Evolutionary conservation across 75 land plant genomes (phyloP).

Genomic region (Pinus taeda): DNA sequence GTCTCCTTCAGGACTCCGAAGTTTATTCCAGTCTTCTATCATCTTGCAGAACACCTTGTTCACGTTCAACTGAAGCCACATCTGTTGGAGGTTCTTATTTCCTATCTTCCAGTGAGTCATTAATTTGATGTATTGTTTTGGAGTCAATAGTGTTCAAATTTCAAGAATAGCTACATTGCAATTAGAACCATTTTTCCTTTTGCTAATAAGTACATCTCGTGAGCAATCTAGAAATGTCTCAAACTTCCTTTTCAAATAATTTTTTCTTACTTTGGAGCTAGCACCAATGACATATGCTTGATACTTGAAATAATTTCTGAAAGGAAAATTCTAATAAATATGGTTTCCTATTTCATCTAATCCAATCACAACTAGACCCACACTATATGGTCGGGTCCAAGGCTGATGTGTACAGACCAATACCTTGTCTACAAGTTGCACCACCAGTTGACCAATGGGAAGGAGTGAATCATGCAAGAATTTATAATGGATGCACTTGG

Average conservation of each 20-base stretch:
- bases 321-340: slow-evolving; percentile 89
- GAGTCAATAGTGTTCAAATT: too few species aligned
- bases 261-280: slow-evolving; percentile 87
- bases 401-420: slow-evolving; percentile 87
- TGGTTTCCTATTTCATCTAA: slow-evolving; percentile 82
- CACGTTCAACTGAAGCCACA: too few species aligned
- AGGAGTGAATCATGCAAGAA: slow-evolving; percentile 83
- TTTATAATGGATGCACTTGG: slow-evolving; percentile 84
- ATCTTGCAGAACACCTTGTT: too few species aligned
- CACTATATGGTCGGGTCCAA: slow-evolving; percentile 94
- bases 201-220: slow-evolving; percentile 54
- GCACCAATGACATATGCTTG: slow-evolving; percentile 93
- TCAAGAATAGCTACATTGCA: too few species aligned
- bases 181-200: too few species aligned
- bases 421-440: slow-evolving; percentile 95
- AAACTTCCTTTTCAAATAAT: slow-evolving; percentile 75
- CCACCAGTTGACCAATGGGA: slow-evolving; percentile 83
- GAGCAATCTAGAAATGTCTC: slow-evolving; percentile 59
- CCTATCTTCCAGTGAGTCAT: too few species aligned
- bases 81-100: too few species aligned
- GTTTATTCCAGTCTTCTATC: too few species aligned
- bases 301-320: slow-evolving; percentile 84
- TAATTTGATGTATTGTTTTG: too few species aligned
- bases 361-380: slow-evolving; percentile 78
- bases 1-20: too few species aligned